These are phyloP conservation scores for Boletus rex-veris DNA, from an alignment of 768 basidiomycete genomes.

Conservation along the genomic window DNA sequence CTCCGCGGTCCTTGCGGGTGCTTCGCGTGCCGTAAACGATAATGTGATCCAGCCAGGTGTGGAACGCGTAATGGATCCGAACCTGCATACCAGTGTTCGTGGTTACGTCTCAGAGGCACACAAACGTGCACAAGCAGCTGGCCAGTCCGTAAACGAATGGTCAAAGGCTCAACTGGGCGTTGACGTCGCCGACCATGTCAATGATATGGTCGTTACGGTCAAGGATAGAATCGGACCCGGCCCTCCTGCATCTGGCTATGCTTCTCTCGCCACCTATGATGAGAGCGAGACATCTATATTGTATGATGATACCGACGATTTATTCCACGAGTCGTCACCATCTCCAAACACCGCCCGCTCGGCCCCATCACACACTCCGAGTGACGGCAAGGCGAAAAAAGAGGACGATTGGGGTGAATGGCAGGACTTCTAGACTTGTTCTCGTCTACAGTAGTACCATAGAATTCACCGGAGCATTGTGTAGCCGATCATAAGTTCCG, in stretches of 20 bases:
- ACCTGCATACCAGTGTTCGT: slow-evolving; percentile 67
- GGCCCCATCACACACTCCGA: slow-evolving; percentile 5
- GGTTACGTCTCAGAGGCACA: slow-evolving; percentile 71
- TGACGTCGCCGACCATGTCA: slow-evolving; percentile 78
- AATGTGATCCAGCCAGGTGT: slow-evolving; percentile 89
- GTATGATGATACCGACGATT: slow-evolving; percentile 64
- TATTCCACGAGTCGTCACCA: slow-evolving; percentile 42
- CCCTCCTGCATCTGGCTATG: slow-evolving; percentile 52
- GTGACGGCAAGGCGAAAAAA: slow-evolving; percentile 28
- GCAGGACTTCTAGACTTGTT: slow-evolving; percentile 64
- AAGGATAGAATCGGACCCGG: slow-evolving; percentile 54
- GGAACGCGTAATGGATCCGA: slow-evolving; percentile 77
- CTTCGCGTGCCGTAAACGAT: slow-evolving; percentile 74
- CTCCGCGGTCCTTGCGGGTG: slow-evolving; percentile 77
- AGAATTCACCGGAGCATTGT: slow-evolving; percentile 1
- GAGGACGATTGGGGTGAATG: slow-evolving; percentile 73
- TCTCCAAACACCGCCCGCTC: slow-evolving; percentile 13
- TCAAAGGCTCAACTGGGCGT: slow-evolving; percentile 74
- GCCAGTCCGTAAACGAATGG: slow-evolving; percentile 72
- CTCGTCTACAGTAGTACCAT: too few species aligned
- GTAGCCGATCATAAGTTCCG: slow-evolving; percentile 23
- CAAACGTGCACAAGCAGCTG: slow-evolving; percentile 58
- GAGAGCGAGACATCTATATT: slow-evolving; percentile 57
- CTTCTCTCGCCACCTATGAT: slow-evolving; percentile 42
- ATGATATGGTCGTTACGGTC: slow-evolving; percentile 63